Evolutionary conservation across 345 rosid species (phyloP), one percentile per base, ranked within the genome.

Genomic region (Pseudoturritis turrita): DNA sequence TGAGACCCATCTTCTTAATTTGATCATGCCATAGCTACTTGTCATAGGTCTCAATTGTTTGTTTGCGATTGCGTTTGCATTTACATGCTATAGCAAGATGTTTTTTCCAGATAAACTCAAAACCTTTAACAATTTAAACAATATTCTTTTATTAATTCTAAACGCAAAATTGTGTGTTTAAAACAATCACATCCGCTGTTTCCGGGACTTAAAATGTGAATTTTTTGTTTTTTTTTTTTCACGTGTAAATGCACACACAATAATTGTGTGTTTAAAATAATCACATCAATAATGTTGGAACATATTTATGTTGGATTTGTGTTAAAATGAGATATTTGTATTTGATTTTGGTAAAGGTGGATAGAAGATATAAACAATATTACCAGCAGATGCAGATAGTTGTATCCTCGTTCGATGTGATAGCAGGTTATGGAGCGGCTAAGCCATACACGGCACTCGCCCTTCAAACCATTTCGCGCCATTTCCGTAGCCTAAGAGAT

Each of bases 331-430:
- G n/a, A n/a, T n/a, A n/a, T n/a, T 62, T 62, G 57, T 18, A 56
- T 28, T 57, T 70, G 53, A 26, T 58, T 11, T 50, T 71, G 68
- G 31, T 51, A 23, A 58, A 96, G 99, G 99, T 96, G 70, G 98
- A 92, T 81, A 84, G 86, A 72, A 85, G 92, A 85, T 96, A 90
- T 86, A 96, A 87, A 71, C 99, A 90, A 71, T 96, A 96, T 65
- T 81, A 84, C 84, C 93, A 96, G 73, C 99, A 96, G 83, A 92
- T 96, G 99, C 99, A 90, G 84, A 86, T 90, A 62, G 92, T 92
- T 25, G 91, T 96, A 18, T 92, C 98, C 36, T 96, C 99, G 13
- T 96, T 96, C 74, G 95, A 96, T 35, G 88, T 79, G 15, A 88
- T 92, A 70, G 98, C 97, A 1, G 98, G 97, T 54, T 79, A 77